These are phyloP conservation scores for Papilionanthe hybrid DNA, from an alignment of 116 monocot genomes.

Conservation along the genomic window DNA sequence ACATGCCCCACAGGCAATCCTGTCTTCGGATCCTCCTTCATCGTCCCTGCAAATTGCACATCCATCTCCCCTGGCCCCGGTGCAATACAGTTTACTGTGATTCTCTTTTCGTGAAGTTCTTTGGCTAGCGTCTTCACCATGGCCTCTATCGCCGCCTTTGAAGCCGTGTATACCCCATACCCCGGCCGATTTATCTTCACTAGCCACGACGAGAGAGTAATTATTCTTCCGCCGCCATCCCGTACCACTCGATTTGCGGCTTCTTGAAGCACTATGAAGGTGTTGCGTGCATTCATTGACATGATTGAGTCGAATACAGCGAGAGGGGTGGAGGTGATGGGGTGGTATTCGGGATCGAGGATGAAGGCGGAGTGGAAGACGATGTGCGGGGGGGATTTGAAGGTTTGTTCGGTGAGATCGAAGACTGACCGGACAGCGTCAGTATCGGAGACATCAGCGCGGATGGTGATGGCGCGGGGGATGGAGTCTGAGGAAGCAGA, in stretches of 20 bases:
- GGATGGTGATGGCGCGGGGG: no score
- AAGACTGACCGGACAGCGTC: no score
- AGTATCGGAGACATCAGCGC: no score
- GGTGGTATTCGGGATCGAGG: slow-evolving; percentile 5
- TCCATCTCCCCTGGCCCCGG: slow-evolving; percentile 21
- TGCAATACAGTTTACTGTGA: slow-evolving; percentile 26
- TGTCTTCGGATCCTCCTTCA: background rate
- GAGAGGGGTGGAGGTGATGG: no score
- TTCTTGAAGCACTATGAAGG: no score
- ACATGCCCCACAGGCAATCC: no score
- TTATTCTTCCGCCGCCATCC: slow-evolving; percentile 25
- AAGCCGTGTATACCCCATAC: slow-evolving; percentile 14
- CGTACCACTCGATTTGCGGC: background rate
- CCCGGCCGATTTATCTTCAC: slow-evolving; percentile 12
- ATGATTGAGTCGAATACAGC: no score
- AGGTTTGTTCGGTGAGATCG: no score
- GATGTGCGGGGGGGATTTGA: no score
- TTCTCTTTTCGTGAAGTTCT: slow-evolving; percentile 18
- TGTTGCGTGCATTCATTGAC: no score
- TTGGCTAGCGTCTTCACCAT: slow-evolving; percentile 25
- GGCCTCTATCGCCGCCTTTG: slow-evolving; percentile 29
- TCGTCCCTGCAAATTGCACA: slow-evolving; percentile 15
- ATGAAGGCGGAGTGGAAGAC: slow-evolving; percentile 13
- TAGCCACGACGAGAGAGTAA: slow-evolving; percentile 19
- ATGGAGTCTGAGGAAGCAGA: no score